Evolutionary conservation across 2,329 filamentous ascomycete genomes (phyloP), one percentile per base, ranked within the genome.

Genomic region (Xylariales sp.): DNA sequence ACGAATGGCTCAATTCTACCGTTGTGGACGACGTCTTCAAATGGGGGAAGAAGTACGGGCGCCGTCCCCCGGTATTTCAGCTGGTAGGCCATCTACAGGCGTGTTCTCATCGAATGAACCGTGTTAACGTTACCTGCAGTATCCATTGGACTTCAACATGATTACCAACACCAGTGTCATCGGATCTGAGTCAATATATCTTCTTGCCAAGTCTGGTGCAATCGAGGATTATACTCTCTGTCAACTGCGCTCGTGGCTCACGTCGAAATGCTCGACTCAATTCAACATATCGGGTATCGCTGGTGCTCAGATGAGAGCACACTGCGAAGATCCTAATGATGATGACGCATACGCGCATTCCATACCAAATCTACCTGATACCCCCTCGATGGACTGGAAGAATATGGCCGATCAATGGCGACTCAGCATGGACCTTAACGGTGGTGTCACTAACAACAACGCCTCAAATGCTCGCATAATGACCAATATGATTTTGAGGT

Each of bases 1-100:
- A 56, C 0, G 53, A 67, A 3, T 80, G 64, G 58, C 54, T 74
- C 1, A 82, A 82, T 46, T 58, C 60, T 9, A 86, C 80, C 0
- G 71, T 65, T 0, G 76, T 88, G 0, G 84, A 90, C 51, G 74
- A 85, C 3, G 63, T 89, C 1, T 91, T 91, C 51, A 68, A 69
- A 8, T 89, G 84, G 78, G 80, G 80, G 0, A 52, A 67, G 1
- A 59, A 70, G 22, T 70, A 78, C 39, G 46, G 56, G 1, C 67
- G 80, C 28, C 61, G 64, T 1, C 74, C 76, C 5, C 80, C 74
- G 0, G 68, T 74, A 5, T 82, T 78, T 48, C 63, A 54, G 42
- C 55, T 69, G 36, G 71, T 63, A 61, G 59, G 59, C 29, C 57
- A 57, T 1, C 60, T 67, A 0, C 12, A 8, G 21, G 31, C 12